Base-by-base conservation (phyloP, 1,284 basidiomycete species). In the Entoloma clypeatum region DNA sequence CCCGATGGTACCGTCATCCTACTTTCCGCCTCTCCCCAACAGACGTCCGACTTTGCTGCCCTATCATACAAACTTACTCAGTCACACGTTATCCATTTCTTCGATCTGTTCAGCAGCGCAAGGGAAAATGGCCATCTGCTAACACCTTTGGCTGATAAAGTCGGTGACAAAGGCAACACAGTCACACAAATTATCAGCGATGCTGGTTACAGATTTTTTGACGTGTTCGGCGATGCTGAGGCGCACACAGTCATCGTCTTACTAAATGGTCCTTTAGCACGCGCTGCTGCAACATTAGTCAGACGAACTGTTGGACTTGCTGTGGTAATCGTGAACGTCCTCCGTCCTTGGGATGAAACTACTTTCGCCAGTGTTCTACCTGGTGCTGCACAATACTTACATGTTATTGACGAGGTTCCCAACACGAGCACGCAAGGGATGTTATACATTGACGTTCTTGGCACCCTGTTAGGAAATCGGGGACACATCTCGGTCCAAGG, bases 21-120 rank as follows among this genome's bases (percentile, higher is more conserved):
- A 33, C 72, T 93, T 47, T 94, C 91, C 14, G 79, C 89, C 6
- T 82, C 84, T 2, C 79, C 89, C 0, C 82, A 86, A 50, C 86
- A 92, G 59, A 72, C 85, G 7, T 74, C 84, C 28, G 83, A 89
- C 51, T 77, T 90, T 43, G 75, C 88, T 1, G 55, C 72, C 11
- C 67, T 89, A 30, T 72, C 86, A 4, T 89, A 89, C 66, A 68
- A 67, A 42, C 62, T 86, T 37, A 68, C 71, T 14, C 60, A 67
- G 21, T 71, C 67, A 25, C 88, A 92, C 63, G 77, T 85, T 41
- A 72, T 86, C 43, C 87, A 89, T 59, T 63, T 92, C 26, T 90
- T 91, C 57, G 86, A 91, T 59, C 85, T 90, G 52, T 69, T 81
- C 57, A 73, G 78, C 50, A 69, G 77, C 29, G 65, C 79, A 34